Evolutionary conservation across 305 asterid genomes (phyloP), one percentile per base, ranked within the genome.

Genomic region (Fraxinus latifolia): DNA sequence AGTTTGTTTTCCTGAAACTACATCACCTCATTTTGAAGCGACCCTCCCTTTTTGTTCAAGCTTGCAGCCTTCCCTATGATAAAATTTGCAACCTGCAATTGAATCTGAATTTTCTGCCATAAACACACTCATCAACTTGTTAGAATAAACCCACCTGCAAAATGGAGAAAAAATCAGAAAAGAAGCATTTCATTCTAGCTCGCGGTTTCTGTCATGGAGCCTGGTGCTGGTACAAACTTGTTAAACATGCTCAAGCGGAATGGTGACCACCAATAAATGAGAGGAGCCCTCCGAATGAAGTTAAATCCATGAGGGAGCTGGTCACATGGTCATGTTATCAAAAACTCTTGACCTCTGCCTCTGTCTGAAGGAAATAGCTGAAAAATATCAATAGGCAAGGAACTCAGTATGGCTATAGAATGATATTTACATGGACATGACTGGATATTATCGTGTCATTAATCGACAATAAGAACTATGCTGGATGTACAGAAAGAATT

Each of bases 201-300:
- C 95, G 90, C 80, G 97, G 97, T 0, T 85, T 90, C 75, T 50
- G 94, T 78, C 95, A 62, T 6, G 97, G 95, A 42, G 91, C 87
- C 23, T 91, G 97, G 95, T 85, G 95, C 68, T 92, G 97, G 93
- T 90, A 88, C 90, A 92, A 91, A 72, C 83, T 90, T 14, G 87
- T 86, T 9, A 39, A 80, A 4, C 19, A 1, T 85, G 77, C 85
- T 91, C 62, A 84, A 84, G 72, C 17, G 44, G 34, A 19, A 39
- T 0, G 93, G 90, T 5, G 73, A 25, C 7, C 80, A 88, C 70
- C 83, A 74, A 25, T 67, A 39, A 82, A 86, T 29, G 76, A 89
- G 60, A 83, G 84, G 17, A 91, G 90, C 80, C 91, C 89, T 21
- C 93, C 92, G 8, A 14, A 87, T 21, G 81, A 88, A 25, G 89